Evolutionary conservation across 441 rosid species (phyloP), one percentile per base, ranked within the genome.

Genomic region (Mallotus repandus): DNA sequence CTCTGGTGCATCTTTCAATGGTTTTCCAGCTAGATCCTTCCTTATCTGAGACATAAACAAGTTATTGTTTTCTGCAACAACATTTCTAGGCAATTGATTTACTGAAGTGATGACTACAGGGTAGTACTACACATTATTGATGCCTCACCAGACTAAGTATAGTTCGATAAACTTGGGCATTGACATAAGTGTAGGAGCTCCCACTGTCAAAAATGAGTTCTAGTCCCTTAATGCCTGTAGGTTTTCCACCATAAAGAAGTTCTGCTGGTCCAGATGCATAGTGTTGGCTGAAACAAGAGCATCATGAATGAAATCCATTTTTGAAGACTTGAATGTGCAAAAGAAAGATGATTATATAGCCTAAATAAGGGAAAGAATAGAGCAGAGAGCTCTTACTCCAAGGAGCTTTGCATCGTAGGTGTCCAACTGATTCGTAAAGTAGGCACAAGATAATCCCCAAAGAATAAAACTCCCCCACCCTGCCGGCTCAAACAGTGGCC

Each of bases 401-500:
- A 25, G 52, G 82, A 71, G 56, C 81, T 84, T 19, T 62, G 81
- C 14, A 89, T 76, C 97, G 93, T 86, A 7, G 91, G 76, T 73
- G 86, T 82, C 99, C 99, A 96, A 69, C 76, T 74, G 63, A 88
- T 82, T n/a, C 82, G 87, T 35, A 92, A 82, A 77, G 88, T 81
- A 67, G 91, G 97, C 59, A 87, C 86, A 75, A 85, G 85, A 68
- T 82, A 82, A 50, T 88, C 87, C 0, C 99, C 99, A 70, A 96
- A 86, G 89, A 89, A 93, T 72, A 96, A 85, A 79, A 76, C 86
- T 50, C 98, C 99, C 43, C 96, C 99, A 16, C 93, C 96, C 25
- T 71, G 74, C 63, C 92, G 84, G 62, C 99, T 89, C 56, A 96
- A 80, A 83, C 97, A 96, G 81, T 96, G 98, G 55, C 97, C 98